phyloP scores from a whole-genome alignment of 371 early-diverging fungal genomes.

The Homolaphlyctis polyrhiza region DNA sequence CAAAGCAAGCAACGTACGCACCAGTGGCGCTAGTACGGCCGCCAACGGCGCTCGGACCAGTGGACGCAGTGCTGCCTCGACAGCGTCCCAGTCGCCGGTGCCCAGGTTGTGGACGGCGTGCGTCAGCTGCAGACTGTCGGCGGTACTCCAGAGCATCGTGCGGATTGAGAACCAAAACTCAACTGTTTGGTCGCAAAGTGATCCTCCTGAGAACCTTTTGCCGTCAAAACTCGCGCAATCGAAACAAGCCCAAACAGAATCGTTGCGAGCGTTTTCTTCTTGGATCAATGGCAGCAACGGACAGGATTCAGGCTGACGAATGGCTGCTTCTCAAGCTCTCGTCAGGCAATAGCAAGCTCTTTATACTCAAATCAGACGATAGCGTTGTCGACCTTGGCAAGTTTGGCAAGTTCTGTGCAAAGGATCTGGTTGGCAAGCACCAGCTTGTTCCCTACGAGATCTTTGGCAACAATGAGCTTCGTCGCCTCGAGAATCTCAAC shows the following conservation, averaged over 20 bases:
- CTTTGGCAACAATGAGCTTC: conserved; percentile 36
- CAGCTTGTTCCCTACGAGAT: conserved; percentile 86
- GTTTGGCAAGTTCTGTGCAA: conserved; percentile 80
- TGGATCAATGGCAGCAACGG: background rate
- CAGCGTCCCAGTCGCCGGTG: background rate
- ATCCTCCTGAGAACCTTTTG: no score
- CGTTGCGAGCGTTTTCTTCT: no score
- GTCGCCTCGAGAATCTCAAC: conserved; percentile 11
- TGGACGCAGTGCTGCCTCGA: background rate
- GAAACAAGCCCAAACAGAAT: no score
- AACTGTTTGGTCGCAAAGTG: no score
- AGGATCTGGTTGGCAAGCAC: conserved; percentile 74
- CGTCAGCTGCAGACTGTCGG: background rate
- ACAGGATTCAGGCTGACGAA: background rate
- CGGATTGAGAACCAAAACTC: no score
- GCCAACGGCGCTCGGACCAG: background rate
- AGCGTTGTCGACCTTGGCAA: conserved; percentile 80
- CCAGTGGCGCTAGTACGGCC: background rate
- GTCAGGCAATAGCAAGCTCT: conserved; percentile 1
- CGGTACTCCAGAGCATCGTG: background rate
- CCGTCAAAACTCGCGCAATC: no score
- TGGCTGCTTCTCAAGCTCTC: background rate
- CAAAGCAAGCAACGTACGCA: background rate
- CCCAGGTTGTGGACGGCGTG: background rate
- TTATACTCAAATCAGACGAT: conserved; percentile 1